Percentiles rank a stretch among this genome's conserved stretches.
These are phyloP conservation scores for Nothophaeocryptopus gaeumannii DNA, from an alignment of 2,329 filamentous ascomycete species.

Conservation along the genomic window DNA sequence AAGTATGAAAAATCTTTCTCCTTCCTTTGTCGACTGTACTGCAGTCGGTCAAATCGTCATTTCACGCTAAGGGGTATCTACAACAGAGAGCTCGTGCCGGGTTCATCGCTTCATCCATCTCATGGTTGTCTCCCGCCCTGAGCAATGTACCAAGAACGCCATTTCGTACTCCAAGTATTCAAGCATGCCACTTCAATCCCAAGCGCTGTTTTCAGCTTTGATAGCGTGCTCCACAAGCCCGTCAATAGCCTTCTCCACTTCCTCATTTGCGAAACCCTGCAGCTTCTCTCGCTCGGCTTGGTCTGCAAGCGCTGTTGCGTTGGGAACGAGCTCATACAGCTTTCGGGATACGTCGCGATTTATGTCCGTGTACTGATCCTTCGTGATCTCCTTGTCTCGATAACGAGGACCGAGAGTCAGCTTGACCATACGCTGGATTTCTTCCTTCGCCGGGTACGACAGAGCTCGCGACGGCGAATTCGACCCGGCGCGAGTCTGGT, in stretches of 20 bases:
- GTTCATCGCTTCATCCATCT: conserved; percentile 10
- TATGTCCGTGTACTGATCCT: conserved; percentile 88
- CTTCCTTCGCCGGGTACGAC: conserved; percentile 80
- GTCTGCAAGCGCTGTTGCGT: conserved; percentile 55
- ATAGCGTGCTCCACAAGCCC: conserved; percentile 24
- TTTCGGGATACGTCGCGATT: conserved; percentile 85
- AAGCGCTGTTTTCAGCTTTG: conserved; percentile 7
- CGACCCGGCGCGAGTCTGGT: conserved; percentile 14
- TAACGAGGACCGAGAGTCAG: conserved; percentile 79
- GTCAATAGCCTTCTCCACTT: conserved; percentile 71
- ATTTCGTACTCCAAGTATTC: background rate
- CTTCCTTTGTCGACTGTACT: too few species aligned
- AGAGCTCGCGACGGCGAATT: conserved; percentile 47
- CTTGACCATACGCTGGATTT: conserved; percentile 84
- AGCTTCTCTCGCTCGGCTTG: conserved; percentile 65
- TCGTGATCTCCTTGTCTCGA: conserved; percentile 72
- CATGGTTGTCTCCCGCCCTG: too few species aligned
- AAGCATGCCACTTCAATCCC: conserved; percentile 3
- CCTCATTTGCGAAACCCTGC: conserved; percentile 72
- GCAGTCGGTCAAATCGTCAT: background rate
- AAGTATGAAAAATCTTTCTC: too few species aligned
- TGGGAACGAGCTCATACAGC: conserved; percentile 69
- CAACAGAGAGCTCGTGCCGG: conserved; percentile 1
- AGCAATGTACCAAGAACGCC: conserved; percentile 5
- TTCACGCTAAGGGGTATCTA: conserved; percentile 16